phyloP scores from a whole-genome alignment of 75 land plant genomes.

The Ceratopteris richardii region DNA sequence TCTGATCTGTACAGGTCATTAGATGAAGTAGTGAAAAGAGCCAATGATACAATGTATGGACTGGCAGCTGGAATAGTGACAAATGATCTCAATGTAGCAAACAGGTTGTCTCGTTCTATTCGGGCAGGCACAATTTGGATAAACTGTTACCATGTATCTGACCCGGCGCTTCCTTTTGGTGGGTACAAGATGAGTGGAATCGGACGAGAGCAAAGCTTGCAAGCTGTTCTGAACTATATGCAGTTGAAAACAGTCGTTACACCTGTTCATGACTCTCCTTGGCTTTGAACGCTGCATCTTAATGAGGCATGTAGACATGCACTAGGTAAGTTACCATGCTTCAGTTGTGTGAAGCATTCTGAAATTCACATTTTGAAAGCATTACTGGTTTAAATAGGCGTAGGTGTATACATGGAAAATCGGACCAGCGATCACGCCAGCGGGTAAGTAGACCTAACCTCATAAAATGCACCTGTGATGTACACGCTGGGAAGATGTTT shows the following conservation, averaged over 20 bases:
- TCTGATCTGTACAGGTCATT: constrained; percentile 10
- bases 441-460: too few species aligned
- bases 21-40: constrained; percentile 20
- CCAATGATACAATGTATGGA: constrained; percentile 20
- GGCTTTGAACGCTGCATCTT: constrained; percentile 62
- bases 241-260: constrained; percentile 62
- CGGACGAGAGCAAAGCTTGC: constrained; percentile 55
- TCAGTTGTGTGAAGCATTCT: too few species aligned
- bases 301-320: constrained; percentile 5
- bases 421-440: too few species aligned
- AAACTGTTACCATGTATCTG: constrained; percentile 40
- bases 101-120: constrained; percentile 23
- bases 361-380: too few species aligned
- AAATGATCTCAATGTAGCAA: constrained; percentile 20
- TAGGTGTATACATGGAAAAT: too few species aligned
- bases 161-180: constrained; percentile 42
- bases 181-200: constrained; percentile 88
- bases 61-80: constrained; percentile 20
- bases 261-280: constrained; percentile 56
- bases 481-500: too few species aligned
- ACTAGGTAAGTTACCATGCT: too few species aligned
- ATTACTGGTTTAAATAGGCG: too few species aligned
- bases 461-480: too few species aligned
- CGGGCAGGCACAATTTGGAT: constrained; percentile 34
- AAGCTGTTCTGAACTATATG: constrained; percentile 46